These are phyloP conservation scores for Coemansia sp. DNA, from an alignment of 192 early-diverging fungal species.

Conservation along the genomic window DNA sequence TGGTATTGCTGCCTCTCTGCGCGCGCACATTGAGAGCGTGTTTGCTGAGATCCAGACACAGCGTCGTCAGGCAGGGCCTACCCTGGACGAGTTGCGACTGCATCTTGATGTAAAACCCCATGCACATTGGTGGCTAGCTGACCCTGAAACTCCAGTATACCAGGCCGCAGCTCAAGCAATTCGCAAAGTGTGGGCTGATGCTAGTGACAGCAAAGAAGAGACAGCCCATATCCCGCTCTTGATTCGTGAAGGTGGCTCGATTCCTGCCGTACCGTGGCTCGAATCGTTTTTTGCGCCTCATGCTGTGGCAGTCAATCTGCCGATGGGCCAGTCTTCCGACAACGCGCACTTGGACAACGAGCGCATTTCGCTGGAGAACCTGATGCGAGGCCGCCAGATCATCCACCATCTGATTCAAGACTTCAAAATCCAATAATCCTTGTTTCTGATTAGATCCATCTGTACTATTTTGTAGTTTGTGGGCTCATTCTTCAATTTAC, in stretches of 20 bases:
- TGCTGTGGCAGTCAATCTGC: slow-evolving; percentile 68
- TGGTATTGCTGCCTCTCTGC: slow-evolving; percentile 61
- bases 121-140: slow-evolving; percentile 78
- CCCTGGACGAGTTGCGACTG: slow-evolving; percentile 18
- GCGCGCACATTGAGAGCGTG: slow-evolving; percentile 52
- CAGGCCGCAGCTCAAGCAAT: slow-evolving; percentile 67
- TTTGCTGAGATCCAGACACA: slow-evolving; percentile 39
- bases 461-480: too few species aligned
- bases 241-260: slow-evolving; percentile 77
- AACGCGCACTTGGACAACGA: slow-evolving; percentile 78
- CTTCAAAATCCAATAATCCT: neutral
- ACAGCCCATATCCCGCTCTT: slow-evolving; percentile 57
- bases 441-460: too few species aligned
- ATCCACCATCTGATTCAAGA: slow-evolving; percentile 55
- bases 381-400: slow-evolving; percentile 65
- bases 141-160: slow-evolving; percentile 63
- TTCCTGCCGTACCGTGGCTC: slow-evolving; percentile 72
- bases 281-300: slow-evolving; percentile 60
- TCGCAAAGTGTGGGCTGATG: slow-evolving; percentile 36
- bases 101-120: slow-evolving; percentile 61
- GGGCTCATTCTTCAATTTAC: neutral
- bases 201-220: slow-evolving; percentile 1
- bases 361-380: slow-evolving; percentile 67
- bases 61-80: slow-evolving; percentile 1
- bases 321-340: slow-evolving; percentile 77